Evolutionary conservation across 1,139 yeast genomes (phyloP), one percentile per base, ranked within the genome.

Genomic region (Kluyveromyces sp.): DNA sequence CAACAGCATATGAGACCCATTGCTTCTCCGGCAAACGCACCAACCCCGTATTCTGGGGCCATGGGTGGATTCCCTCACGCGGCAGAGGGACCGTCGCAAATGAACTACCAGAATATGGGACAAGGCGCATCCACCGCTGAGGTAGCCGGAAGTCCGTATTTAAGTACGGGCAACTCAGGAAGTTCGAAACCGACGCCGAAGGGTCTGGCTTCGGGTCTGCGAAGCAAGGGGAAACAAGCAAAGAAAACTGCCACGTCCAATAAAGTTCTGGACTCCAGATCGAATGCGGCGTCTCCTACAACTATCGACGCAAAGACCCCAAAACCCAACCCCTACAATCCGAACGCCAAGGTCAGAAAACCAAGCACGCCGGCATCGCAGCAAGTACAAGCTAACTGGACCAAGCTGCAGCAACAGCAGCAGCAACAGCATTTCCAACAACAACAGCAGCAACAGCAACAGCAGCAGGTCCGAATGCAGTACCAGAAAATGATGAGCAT

Each of bases 401-500:
- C 40, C 12, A 44, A 42, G 12, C 45, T 37, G 13, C 50, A 48
- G 40, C 47, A 36, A 29, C 53, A 53, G 19, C 60, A 46, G 17
- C 43, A 41, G 12, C 35, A 30, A 28, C 46, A 43, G 13, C 36
- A 37, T 29, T 39, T 33, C n/a, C 43, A 41, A 31, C 47, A 40
- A n/a, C n/a, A n/a, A n/a, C n/a, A n/a, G 28, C 41, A 39, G n/a
- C 49, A 42, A 1, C 42, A 36, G 12, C 46, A 36, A n/a, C 43
- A 46, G 18, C 42, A 40, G 20, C 45, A 28, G 15, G 20, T 31
- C 40, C 41, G 45, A 39, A 35, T 22, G 41, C 46, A 20, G 33
- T 42, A 9, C 11, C 42, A 26, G 20, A 22, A 15, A 35, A 32
- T 40, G 47, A 36, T 31, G 20, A 37, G 12, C 34, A 36, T 29